Base-by-base conservation (phyloP, 192 early-diverging fungal genomes). In the Linnemannia schmuckeri region DNA sequence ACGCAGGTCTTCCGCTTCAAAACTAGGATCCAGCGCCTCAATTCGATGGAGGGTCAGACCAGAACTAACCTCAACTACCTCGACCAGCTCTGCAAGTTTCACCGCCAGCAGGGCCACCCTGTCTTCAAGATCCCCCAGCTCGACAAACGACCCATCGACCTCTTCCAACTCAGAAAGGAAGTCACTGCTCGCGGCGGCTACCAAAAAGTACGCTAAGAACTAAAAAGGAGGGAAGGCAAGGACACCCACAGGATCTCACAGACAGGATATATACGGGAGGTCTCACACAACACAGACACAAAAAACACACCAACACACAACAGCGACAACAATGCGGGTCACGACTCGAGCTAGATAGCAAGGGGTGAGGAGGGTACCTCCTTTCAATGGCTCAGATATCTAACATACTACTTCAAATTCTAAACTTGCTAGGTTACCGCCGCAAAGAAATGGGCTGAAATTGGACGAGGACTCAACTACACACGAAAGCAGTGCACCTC, bases 71-170 rank as follows among this genome's bases (percentile, higher is more conserved):
- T 98, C 72, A 97, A 97, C 87, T 99, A 97, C 78, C 90, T 97
- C 41, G 97, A 98, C 76, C 96, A 97, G 90, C 90, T 99, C 24
- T 92, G 95, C 84, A 94, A 95, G 84, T 99, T 96, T 82, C 97
- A 99, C 86, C 83, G 92, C 17, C 94, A 96, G 77, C 90, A 93
- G 71, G 96, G 97, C 9, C 92, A 93, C 37, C 93, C 94, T 7
- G 91, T 97, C 71, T 89, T 84, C 70, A 93, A 96, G 78, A 93
- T 97, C 30, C 98, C 98, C 7, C 94, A 96, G 75, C 82, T 99
- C 22, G 94, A 97, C 90, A 93, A 96, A 76, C 91, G 94, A 35
- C 96, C 97, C 24, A 94, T 98, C 55, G 96, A 98, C 84, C 89
- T 99, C 42, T 94, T 91, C 77, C 90, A 91, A 22, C 91, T 99